Percentiles rank a stretch among this genome's conserved stretches.
Conservation (phyloP, 1,284 basidiomycete species). For the Xanthoconium separans region DNA sequence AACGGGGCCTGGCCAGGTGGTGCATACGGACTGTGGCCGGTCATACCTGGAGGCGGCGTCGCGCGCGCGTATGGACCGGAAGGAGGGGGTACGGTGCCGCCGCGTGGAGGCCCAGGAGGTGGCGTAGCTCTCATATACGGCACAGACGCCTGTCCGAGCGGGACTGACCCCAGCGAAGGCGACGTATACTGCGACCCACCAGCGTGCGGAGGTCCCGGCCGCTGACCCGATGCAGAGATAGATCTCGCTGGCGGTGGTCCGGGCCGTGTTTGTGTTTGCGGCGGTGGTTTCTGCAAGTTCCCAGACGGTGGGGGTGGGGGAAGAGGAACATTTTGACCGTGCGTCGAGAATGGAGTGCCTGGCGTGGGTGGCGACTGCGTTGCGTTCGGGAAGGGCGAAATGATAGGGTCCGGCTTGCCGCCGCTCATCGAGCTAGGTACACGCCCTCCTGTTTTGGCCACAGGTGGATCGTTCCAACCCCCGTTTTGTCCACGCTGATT, state of each 20-base stretch:
- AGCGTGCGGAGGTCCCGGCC: constrained; percentile 37
- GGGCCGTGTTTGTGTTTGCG: constrained; percentile 23
- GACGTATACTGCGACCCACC: constrained; percentile 41
- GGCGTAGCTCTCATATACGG: constrained; percentile 42
- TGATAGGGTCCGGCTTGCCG: constrained; percentile 71
- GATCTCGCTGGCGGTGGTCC: constrained; percentile 36
- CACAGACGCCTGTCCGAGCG: constrained; percentile 26
- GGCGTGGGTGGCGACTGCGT: constrained; percentile 45
- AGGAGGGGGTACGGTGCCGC: constrained; percentile 22
- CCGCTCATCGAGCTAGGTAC: constrained; percentile 43
- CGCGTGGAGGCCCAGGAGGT: constrained; percentile 37
- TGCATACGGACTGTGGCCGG: constrained; percentile 34
- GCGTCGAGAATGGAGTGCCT: constrained; percentile 43
- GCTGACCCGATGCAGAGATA: constrained; percentile 39
- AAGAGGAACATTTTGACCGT: constrained; percentile 40
- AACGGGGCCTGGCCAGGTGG: constrained; percentile 29
- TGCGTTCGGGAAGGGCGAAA: constrained; percentile 88
- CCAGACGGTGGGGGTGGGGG: constrained; percentile 57
- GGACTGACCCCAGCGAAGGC: constrained; percentile 32
- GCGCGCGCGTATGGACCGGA: constrained; percentile 38
- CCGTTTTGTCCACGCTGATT: constrained; percentile 57
- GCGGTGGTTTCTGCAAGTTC: constrained; percentile 49
- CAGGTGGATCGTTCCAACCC: constrained; percentile 92
- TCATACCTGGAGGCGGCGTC: constrained; percentile 42
- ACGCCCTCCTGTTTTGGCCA: constrained; percentile 44